A percentile compares a stretch with the other conserved stretches of the same genome.
Evolutionary conservation across 805 yeast species (phyloP).

Genomic region (Zygosaccharomyces rouxii): DNA sequence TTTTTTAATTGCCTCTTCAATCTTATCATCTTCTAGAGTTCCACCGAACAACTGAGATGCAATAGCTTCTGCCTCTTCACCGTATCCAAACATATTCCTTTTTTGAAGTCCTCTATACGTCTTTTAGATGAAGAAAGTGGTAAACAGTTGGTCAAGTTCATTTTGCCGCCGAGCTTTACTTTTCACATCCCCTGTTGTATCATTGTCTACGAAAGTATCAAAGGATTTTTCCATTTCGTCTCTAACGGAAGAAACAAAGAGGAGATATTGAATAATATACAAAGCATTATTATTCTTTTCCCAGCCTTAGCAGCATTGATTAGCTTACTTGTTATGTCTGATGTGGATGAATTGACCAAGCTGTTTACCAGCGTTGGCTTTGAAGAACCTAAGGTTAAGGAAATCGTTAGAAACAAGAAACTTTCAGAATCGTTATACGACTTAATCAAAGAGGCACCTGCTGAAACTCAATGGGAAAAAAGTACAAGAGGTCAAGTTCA

Average conservation of each 20-base stretch:
- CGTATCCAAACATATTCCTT: background rate
- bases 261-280: background rate
- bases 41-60: constrained; percentile 2
- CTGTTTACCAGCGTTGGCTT: constrained; percentile 51
- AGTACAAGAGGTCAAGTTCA: constrained; percentile 64
- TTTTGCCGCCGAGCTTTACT: constrained; percentile 13
- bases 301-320: background rate
- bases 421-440: constrained; percentile 66
- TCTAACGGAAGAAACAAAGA: background rate
- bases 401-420: constrained; percentile 79
- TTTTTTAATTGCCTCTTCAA: background rate
- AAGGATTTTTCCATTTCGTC: constrained; percentile 3
- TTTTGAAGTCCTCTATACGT: background rate
- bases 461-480: constrained; percentile 46
- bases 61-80: background rate
- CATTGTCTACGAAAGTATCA: constrained; percentile 1
- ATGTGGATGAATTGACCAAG: constrained; percentile 37
- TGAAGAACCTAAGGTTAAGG: constrained; percentile 69
- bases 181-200: background rate
- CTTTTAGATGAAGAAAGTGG: background rate
- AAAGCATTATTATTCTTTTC: background rate
- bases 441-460: constrained; percentile 45
- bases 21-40: background rate
- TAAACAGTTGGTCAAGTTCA: background rate
- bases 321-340: constrained; percentile 18